These are phyloP conservation scores for Thielaviopsis euricoi DNA, from an alignment of 2,329 filamentous ascomycete species.

Conservation along the genomic window DNA sequence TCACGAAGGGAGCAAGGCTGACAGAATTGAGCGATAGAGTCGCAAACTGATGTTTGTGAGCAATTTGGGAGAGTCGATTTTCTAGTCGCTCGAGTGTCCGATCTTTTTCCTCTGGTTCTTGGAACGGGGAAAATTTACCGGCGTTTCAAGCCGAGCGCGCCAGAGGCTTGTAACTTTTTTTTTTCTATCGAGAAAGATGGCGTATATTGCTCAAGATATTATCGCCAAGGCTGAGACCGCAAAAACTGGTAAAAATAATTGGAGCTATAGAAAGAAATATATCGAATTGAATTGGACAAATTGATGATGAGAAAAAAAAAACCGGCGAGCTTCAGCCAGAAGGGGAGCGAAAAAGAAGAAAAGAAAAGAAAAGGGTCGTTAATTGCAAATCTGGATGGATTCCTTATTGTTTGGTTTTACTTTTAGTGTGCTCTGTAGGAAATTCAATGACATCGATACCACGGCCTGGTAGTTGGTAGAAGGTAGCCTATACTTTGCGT, in stretches of 20 bases:
- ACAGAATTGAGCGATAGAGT: neutral
- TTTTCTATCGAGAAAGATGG: neutral
- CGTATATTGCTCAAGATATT: no score
- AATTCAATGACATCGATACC: neutral
- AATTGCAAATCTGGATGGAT: neutral
- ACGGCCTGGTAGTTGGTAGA: neutral
- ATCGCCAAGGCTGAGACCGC: no score
- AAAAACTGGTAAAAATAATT: no score
- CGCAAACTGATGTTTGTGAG: neutral
- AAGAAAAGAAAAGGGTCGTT: neutral
- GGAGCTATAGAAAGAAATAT: no score
- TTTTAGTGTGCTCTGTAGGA: neutral
- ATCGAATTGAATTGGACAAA: no score
- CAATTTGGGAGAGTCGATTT: neutral
- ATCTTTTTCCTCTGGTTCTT: no score
- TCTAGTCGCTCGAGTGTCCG: neutral
- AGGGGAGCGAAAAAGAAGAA: neutral
- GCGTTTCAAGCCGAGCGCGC: neutral
- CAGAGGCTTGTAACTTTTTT: neutral
- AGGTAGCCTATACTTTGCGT: neutral
- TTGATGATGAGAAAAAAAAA: no score
- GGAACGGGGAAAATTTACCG: no score
- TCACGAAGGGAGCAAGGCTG: conserved; percentile 2
- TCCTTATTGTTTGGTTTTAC: no score
- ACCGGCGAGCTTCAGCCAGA: no score